Base-by-base conservation (phyloP, 2,329 filamentous ascomycete species). In the Paecilomyces fulvus region DNA sequence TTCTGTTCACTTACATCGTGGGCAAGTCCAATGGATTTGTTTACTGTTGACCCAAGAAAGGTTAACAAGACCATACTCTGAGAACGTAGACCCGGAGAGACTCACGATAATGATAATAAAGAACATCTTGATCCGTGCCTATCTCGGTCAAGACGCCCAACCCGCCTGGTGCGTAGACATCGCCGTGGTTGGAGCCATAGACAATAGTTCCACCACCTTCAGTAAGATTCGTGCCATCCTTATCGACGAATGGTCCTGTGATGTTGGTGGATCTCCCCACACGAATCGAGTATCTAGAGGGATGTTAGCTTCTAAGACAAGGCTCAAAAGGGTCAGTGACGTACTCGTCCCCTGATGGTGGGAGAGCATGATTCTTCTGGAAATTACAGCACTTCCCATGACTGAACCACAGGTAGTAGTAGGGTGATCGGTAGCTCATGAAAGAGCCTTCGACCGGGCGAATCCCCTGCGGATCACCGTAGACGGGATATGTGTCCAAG, bases 341-440 rank as follows among this genome's bases (percentile, higher is more conserved):
- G 21, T 67, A 73, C 65, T 73, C 70, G 4, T 65, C 20, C 3
- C 68, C 70, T n/a, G 55, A 58, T 12, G 28, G 23, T 0, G 70
- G 70, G 12, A 72, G 65, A 0, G 58, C 58, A 5, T 58, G 23
- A 1, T 25, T 20, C 8, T 56, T 31, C 6, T 61, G n/a, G 37
- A 74, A 70, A 1, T 59, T 57, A 55, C 73, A 74, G 54, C 72
- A 74, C n/a, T 67, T 62, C 11, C 73, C 73, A 55, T 67, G 65
- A 52, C 72, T 74, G 51, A 71, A 73, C 71, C 72, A 75, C 20
- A 65, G 37, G 58, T 75, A 75, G 60, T 74, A 75, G 49, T 67
- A 74, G 1, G 66, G 67, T 2, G 63, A 61, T 4, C 59, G 62
- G 25, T 65, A 74, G 51, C 63, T 73, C 63, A 75, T 68, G 55